Evolutionary conservation across 169 alveolate genomes (phyloP).

Genomic region (Miamiensis avidus): DNA sequence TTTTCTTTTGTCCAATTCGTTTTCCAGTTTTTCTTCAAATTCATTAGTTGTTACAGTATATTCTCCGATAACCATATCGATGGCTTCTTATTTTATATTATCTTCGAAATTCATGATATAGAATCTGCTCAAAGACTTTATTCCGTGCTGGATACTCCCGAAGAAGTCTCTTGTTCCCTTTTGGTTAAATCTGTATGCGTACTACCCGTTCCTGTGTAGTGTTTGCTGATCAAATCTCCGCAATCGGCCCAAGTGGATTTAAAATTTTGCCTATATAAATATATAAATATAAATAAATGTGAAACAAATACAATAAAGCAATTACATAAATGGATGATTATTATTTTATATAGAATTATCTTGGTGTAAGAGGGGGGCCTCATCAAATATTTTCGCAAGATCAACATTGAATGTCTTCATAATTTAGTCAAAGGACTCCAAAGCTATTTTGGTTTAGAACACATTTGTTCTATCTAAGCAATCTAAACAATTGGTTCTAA

Average conservation of each 20-base stretch:
- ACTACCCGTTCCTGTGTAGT: conserved; percentile 81
- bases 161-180: conserved; percentile 74
- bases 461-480: conserved; percentile 86
- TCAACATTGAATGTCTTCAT: conserved; percentile 18
- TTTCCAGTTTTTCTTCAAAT: conserved; percentile 32
- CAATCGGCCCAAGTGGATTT: conserved; percentile 78
- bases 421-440: conserved; percentile 40
- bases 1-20: conserved; percentile 34
- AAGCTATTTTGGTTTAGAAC: conserved; percentile 62
- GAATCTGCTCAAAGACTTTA: conserved; percentile 69
- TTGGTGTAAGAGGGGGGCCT: conserved; percentile 24
- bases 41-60: conserved; percentile 23
- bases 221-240: conserved; percentile 73
- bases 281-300: too few relatives aligned
- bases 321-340: conserved; percentile 44
- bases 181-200: conserved; percentile 78
- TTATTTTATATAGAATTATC: conserved; percentile 29
- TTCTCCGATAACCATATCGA: conserved; percentile 61
- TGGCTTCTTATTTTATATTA: conserved; percentile 70
- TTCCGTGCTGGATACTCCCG: conserved; percentile 75
- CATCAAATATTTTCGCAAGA: conserved; percentile 19
- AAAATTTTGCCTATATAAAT: conserved; percentile 25
- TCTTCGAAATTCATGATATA: conserved; percentile 76
- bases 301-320: neutral
- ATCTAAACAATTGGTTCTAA: conserved; percentile 80